Base-by-base conservation (phyloP, 768 basidiomycete genomes). In the Podaxis mareebaensis region DNA sequence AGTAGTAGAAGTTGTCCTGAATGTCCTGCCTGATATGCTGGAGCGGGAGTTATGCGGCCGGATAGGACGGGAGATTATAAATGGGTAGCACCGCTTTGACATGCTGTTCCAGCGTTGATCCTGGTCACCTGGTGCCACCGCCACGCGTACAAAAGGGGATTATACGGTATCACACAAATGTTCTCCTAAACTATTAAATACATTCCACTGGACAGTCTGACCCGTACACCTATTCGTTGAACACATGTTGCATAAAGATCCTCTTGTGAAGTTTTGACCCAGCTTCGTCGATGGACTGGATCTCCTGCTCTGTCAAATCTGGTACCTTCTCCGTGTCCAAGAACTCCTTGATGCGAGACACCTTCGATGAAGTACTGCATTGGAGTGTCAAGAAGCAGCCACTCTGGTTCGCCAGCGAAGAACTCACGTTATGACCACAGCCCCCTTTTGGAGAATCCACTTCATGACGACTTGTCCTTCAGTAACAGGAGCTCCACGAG, bases 381-480 rank as follows among this genome's bases (percentile, higher is more conserved):
- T 48, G 17, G 49, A 55, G 36, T 42, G 52, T 53, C 44, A 57
- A 56, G 15, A 33, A 53, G 30, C 38, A 49, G 17, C 53, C 40
- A 30, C 39, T 33, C 3, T 39, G 20, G 20, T 63, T 46, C 28
- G 20, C 54, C 11, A 54, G 46, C 22, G 36, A 53, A 24, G 26
- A 46, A 70, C 83, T 70, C 71, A 87, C 86, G 89, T 90, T 59
- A 91, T 84, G 40, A 89, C 81, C 42, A 88, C 77, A n/a, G 79
- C 80, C 53, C 81, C 84, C 70, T 90, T 91, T 64, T 83, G 78
- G 57, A 80, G 76, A 10, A 87, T 75, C 90, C 91, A 92, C 58
- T 87, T 85, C 60, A 83, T 80, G 58, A 92, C 74, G 30, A 91
- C 84, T 70, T 92, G 90, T 17, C 83, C 85, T 1, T 82, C 73